Base-by-base conservation (phyloP, 371 early-diverging fungal genomes). In the Circinella minor region DNA sequence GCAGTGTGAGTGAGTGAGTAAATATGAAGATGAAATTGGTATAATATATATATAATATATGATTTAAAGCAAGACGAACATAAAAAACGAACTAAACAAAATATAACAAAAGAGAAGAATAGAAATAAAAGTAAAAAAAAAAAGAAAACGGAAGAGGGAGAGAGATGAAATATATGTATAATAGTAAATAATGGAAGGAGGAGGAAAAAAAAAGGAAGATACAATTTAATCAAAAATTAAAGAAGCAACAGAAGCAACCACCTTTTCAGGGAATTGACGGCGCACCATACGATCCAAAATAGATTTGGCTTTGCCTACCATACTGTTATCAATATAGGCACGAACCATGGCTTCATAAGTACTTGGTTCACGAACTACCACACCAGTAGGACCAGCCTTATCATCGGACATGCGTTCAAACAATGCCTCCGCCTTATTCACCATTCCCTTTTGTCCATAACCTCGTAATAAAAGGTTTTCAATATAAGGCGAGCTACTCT, bases 281-380 rank as follows among this genome's bases (percentile, higher is more conserved):
- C 75, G 69, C 3, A 78, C 72, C 79, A 86, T 78, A 20, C 72
- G 66, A 38, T 79, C 75, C 17, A 84, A 72, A 10, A 84, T 71
- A 4, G 55, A 76, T 49, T 77, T 79, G 17, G 88, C 88, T 61
- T 82, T 72, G 17, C 66, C 67, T 8, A 82, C 57, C 76, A 84
- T 70, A 8, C 77, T 71, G 63, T 84, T 87, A 36, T 81, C 80
- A 39, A 86, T 66, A 63, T 87, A 88, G 7, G 85, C 88, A 48
- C 80, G 80, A 3, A 87, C 82, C 90, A 89, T 86, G 65, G 86
- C 86, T 75, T 87, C 88, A 78, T 82, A 89, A 4, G 88, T 89
- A 67, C 88, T 88, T 3, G 89, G 89, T 62, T 88, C 89, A 65
- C 87, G 83, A 55, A 84, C 78, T 43, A 68, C 64, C 11, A 60